These are phyloP conservation scores for Melanogaster broomeanus DNA, from an alignment of 768 basidiomycete species.

Conservation along the genomic window DNA sequence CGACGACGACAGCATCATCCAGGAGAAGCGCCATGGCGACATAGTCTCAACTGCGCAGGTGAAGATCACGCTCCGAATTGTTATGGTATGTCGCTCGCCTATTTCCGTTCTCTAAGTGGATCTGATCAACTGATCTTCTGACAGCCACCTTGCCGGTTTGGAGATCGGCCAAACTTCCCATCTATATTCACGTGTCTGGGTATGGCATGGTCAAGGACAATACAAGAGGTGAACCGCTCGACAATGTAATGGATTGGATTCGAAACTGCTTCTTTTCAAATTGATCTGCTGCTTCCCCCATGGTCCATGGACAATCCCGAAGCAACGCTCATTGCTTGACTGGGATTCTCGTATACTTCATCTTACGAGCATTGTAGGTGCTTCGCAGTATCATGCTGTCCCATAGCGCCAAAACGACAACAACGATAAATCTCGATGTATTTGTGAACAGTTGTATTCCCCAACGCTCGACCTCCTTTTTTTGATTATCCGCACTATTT, in stretches of 20 bases:
- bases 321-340: too few relatives aligned
- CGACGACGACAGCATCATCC: slow-evolving; percentile 37
- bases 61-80: slow-evolving; percentile 40
- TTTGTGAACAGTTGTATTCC: too few relatives aligned
- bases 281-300: too few relatives aligned
- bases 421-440: too few relatives aligned
- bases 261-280: too few relatives aligned
- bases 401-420: too few relatives aligned
- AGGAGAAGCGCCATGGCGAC: slow-evolving; percentile 35
- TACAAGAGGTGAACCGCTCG: slow-evolving; percentile 38
- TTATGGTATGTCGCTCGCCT: slow-evolving; percentile 23
- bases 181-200: slow-evolving; percentile 48
- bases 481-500: too few relatives aligned
- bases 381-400: too few relatives aligned
- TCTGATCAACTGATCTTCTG: slow-evolving; percentile 9
- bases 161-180: slow-evolving; percentile 40
- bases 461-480: too few relatives aligned
- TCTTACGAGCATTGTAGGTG: too few relatives aligned
- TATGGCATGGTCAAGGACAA: slow-evolving; percentile 42
- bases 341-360: too few relatives aligned
- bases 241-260: slow-evolving; percentile 33
- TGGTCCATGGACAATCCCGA: too few relatives aligned
- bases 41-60: slow-evolving; percentile 43
- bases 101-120: slow-evolving; percentile 3
- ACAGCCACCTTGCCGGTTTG: slow-evolving; percentile 41